Base-by-base conservation (phyloP, 2,329 filamentous ascomycete genomes). In the Claviceps purpurea region DNA sequence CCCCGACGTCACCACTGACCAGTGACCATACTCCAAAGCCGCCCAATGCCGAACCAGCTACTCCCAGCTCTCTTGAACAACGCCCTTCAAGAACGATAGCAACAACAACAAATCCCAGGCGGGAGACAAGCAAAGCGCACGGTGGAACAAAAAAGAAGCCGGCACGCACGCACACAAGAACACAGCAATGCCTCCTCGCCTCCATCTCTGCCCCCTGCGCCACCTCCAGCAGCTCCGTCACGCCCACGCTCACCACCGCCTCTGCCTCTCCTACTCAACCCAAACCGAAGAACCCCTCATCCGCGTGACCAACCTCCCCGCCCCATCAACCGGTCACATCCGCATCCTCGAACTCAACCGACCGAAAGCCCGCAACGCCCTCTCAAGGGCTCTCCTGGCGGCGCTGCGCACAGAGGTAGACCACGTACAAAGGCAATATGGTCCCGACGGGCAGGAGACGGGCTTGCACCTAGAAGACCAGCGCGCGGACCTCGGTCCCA, bases 261-360 rank as follows among this genome's bases (percentile, higher is more conserved):
- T 56, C 43, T 47, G 59, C 38, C 62, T 64, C 50, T 58, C 64
- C 55, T 75, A 75, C 62, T 73, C 73, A 6, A 45, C 53, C 34
- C 45, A 48, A 13, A 24, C 39, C 37, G 66, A 74, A 4, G 30
- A 34, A 45, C 73, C 80, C 11, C 69, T 83, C 47, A 72, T 95
- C 68, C 82, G 84, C 63, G 77, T 87, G 58, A 84, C 81, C 55
- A 82, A 85, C 67, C 70, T 95, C 48, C 84, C 87, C 44, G 87
- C 89, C 2, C 83, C 89, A 0, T 80, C 84, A 62, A 81, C 81
- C 18, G 93, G 91, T 57, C 85, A 85, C 70, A 93, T 97, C 69
- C 84, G 89, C 54, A 78, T 97, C 57, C 81, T 97, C 52, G 85
- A 91, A 56, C 78, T 98, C 58, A 93, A 96, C 71, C 79, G 89